Percentiles rank a stretch among this genome's conserved stretches.
Conservation (phyloP, 768 basidiomycete species). For the Chalciporus sphaerocephalus region DNA sequence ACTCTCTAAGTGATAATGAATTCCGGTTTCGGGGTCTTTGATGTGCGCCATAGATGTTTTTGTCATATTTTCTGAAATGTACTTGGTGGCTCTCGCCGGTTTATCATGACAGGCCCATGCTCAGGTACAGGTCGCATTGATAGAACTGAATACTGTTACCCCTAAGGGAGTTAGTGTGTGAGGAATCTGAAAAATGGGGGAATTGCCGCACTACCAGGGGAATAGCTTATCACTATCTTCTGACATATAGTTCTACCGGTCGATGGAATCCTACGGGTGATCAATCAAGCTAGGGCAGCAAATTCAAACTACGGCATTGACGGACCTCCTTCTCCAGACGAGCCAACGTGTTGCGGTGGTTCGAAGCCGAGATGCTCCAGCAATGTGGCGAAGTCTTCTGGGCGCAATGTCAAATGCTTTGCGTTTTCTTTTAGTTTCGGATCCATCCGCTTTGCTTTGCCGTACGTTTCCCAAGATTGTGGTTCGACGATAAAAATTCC, state of each 20-base stretch:
- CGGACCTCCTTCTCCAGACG: conserved; percentile 63
- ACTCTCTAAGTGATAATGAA: no score
- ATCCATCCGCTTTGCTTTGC: conserved; percentile 68
- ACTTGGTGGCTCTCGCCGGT: no score
- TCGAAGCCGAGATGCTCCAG: conserved; percentile 62
- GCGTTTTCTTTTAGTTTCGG: conserved; percentile 60
- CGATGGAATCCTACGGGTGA: conserved; percentile 17
- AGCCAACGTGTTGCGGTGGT: conserved; percentile 44
- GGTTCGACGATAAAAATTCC: conserved; percentile 78
- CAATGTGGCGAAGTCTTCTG: conserved; percentile 55
- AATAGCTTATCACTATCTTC: conserved; percentile 21
- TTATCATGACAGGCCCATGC: conserved; percentile 65
- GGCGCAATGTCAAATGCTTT: conserved; percentile 52
- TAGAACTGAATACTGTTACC: no score
- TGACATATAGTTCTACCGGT: conserved; percentile 60
- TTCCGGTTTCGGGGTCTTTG: no score
- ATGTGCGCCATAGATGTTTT: no score
- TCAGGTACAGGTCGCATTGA: conserved; percentile 19
- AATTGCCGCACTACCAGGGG: neutral
- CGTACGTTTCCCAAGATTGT: conserved; percentile 82
- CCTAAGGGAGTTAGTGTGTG: neutral
- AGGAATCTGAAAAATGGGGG: neutral
- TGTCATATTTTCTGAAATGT: no score
- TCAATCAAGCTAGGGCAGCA: conserved; percentile 1
- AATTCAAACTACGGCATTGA: neutral